phyloP scores from a whole-genome alignment of 805 yeast species.

The Blastobotrys attinorum region DNA sequence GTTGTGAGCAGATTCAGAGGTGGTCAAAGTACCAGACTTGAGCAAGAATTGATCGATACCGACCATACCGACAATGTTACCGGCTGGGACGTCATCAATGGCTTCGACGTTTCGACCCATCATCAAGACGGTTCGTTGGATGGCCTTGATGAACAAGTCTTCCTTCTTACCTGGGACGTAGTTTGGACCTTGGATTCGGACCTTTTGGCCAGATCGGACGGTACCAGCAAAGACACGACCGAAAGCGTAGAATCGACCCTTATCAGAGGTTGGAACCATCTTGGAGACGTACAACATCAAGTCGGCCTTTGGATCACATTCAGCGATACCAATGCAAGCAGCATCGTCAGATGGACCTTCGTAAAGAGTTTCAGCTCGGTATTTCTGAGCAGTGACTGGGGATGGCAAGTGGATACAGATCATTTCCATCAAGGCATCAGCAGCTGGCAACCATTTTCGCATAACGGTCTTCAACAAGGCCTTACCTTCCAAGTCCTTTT shows the following conservation, averaged over 20 bases:
- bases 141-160: conserved; percentile 91
- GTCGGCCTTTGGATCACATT: conserved; percentile 98
- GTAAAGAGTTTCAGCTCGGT: conserved; percentile 98
- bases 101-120: conserved; percentile 99
- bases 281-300: conserved; percentile 98
- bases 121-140: conserved; percentile 99
- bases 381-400: conserved; percentile 97
- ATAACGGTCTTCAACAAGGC: conserved; percentile 95
- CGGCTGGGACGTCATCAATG: conserved; percentile 99
- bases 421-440: conserved; percentile 99
- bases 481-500: conserved; percentile 98
- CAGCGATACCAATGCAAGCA: conserved; percentile 84
- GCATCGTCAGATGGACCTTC: conserved; percentile 95
- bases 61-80: conserved; percentile 99
- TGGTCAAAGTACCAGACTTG: conserved; percentile 98
- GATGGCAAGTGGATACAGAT: conserved; percentile 97
- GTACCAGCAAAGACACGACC: conserved; percentile 99
- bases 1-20: conserved; percentile 95
- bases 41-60: conserved; percentile 99
- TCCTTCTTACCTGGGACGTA: conserved; percentile 98
- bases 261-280: conserved; percentile 99
- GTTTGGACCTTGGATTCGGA: conserved; percentile 99
- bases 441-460: conserved; percentile 99
- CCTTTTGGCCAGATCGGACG: conserved; percentile 97
- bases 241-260: conserved; percentile 99